These are phyloP conservation scores for Bremia lactucae DNA, from an alignment of 352 stramenopile species.

Conservation along the genomic window DNA sequence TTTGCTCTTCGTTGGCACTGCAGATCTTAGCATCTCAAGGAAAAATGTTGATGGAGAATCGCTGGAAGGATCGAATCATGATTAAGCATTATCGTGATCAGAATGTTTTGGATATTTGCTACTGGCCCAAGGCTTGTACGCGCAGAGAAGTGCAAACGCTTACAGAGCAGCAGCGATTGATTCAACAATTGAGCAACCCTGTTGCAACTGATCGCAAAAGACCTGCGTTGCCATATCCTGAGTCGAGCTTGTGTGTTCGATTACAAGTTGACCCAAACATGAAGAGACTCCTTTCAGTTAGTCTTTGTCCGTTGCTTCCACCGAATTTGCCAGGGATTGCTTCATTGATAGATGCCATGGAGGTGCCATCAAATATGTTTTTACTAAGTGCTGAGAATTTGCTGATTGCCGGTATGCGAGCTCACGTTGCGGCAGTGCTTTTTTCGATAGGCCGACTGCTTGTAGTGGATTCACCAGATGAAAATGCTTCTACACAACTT, in stretches of 20 bases:
- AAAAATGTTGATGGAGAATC: constrained; percentile 66
- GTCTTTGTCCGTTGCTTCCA: constrained; percentile 48
- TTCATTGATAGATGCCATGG: constrained; percentile 42
- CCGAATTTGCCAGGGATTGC: constrained; percentile 47
- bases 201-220: constrained; percentile 10
- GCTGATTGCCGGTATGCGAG: constrained; percentile 63
- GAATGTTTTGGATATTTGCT: constrained; percentile 72
- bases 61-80: constrained; percentile 69
- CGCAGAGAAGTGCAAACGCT: constrained; percentile 38
- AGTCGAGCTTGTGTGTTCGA: constrained; percentile 62
- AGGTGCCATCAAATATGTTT: constrained; percentile 72
- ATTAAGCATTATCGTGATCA: constrained; percentile 74
- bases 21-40: constrained; percentile 68
- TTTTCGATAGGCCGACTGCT: constrained; percentile 65
- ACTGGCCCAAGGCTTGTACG: constrained; percentile 66
- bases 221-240: constrained; percentile 33
- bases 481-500: constrained; percentile 39
- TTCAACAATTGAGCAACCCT: constrained; percentile 47
- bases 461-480: constrained; percentile 52
- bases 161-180: constrained; percentile 51
- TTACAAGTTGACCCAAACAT: constrained; percentile 49
- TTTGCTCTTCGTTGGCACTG: constrained; percentile 66
- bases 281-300: constrained; percentile 51
- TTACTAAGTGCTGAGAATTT: constrained; percentile 64
- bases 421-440: constrained; percentile 57